Evolutionary conservation across 2,329 filamentous ascomycete genomes (phyloP).

Genomic region (Aspergillus flavus): DNA sequence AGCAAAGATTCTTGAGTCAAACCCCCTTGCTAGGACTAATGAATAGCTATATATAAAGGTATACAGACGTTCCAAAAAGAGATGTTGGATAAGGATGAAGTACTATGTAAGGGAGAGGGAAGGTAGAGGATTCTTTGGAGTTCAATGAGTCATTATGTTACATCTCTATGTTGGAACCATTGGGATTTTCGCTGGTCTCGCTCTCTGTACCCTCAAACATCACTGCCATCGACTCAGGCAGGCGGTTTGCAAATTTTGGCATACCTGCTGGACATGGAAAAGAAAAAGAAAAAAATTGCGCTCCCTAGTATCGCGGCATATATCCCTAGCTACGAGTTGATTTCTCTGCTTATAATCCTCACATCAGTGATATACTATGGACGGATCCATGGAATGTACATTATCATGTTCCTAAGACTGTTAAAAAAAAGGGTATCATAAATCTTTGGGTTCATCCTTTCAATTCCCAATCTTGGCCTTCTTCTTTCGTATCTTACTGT

Average conservation of each 20-base stretch:
- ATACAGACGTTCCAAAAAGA: background rate
- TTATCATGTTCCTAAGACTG: slow-evolving; percentile 1
- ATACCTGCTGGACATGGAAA: no score
- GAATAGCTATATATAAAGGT: background rate
- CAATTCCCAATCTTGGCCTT: slow-evolving; percentile 37
- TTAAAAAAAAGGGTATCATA: slow-evolving; percentile 5
- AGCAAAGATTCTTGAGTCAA: background rate
- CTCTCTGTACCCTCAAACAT: no score
- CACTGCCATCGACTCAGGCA: no score
- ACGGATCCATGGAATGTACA: background rate
- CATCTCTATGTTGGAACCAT: background rate
- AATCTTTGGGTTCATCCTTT: slow-evolving; percentile 11
- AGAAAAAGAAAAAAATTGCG: no score
- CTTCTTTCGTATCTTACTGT: slow-evolving; percentile 39
- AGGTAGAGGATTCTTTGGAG: background rate
- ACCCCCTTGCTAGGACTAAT: background rate
- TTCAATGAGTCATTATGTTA: background rate
- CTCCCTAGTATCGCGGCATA: no score
- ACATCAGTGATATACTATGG: background rate
- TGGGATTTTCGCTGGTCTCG: background rate
- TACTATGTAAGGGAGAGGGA: background rate
- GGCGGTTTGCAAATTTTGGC: no score
- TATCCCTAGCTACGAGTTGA: background rate
- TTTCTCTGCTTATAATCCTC: background rate
- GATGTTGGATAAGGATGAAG: background rate